Evolutionary conservation across 805 yeast genomes (phyloP).

Genomic region (Myxozyma udenii): DNA sequence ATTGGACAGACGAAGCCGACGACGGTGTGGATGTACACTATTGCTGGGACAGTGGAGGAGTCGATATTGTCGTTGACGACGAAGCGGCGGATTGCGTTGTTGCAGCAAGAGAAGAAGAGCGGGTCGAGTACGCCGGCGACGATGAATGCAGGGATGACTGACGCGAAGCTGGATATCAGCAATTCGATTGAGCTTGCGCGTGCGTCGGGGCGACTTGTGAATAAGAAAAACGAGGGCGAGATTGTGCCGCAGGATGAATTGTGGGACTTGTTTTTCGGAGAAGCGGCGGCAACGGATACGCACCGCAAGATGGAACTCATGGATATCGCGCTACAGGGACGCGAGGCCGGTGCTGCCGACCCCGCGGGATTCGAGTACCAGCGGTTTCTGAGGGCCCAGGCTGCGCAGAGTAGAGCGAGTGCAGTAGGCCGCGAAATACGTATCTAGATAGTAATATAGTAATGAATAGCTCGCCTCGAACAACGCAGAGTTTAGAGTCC

Average conservation of each 20-base stretch:
- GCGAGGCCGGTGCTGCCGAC: neutral
- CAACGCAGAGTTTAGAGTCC: no score
- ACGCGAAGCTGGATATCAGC: constrained; percentile 40
- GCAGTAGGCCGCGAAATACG: no score
- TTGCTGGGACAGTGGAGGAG: constrained; percentile 83
- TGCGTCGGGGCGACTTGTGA: constrained; percentile 50
- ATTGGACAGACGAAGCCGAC: constrained; percentile 84
- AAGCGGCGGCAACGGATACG: constrained; percentile 8
- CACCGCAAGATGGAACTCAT: constrained; percentile 5
- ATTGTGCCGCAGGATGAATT: constrained; percentile 55
- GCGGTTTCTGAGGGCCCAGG: neutral
- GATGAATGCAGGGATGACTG: constrained; percentile 34
- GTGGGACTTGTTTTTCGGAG: constrained; percentile 58
- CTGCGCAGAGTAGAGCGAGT: neutral
- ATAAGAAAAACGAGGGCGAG: constrained; percentile 54
- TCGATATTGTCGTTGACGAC: constrained; percentile 71
- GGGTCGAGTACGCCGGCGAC: neutral
- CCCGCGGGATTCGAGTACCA: neutral
- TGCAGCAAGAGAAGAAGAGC: constrained; percentile 27
- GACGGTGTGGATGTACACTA: constrained; percentile 87
- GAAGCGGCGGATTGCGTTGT: constrained; percentile 49
- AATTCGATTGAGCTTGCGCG: constrained; percentile 58
- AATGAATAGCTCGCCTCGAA: no score
- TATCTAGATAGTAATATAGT: no score
- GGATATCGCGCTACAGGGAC: constrained; percentile 8